phyloP scores from a whole-genome alignment of 495 filamentous ascomycete species.

The Aspergillus leporis region DNA sequence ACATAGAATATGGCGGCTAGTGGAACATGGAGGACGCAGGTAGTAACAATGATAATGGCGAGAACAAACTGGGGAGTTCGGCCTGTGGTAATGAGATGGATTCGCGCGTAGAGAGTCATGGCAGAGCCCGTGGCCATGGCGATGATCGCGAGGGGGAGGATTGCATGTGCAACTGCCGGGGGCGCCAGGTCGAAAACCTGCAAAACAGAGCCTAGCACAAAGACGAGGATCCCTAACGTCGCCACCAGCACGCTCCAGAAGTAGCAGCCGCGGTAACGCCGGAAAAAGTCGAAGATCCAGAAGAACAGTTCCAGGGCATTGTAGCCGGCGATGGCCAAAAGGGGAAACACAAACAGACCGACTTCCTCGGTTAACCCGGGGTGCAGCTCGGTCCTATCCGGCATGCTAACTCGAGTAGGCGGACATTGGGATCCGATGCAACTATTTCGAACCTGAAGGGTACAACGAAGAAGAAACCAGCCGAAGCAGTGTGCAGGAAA shows the following conservation, averaged over 20 bases:
- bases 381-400: constrained; percentile 13
- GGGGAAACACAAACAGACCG: constrained; percentile 30
- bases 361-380: constrained; percentile 6
- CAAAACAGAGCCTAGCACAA: constrained; percentile 32
- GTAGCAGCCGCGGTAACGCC: constrained; percentile 39
- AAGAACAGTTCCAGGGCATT: constrained; percentile 39
- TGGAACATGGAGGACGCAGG: constrained; percentile 32
- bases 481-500: background rate
- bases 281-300: constrained; percentile 44
- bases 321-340: constrained; percentile 36
- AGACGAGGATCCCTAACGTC: constrained; percentile 26
- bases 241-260: constrained; percentile 45
- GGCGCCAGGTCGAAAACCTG: constrained; percentile 28
- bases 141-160: constrained; percentile 32
- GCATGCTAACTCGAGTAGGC: constrained; percentile 14
- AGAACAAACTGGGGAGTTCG: constrained; percentile 28
- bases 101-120: constrained; percentile 41
- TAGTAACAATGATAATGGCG: constrained; percentile 34
- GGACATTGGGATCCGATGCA: background rate
- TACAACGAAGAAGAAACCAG: background rate
- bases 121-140: constrained; percentile 38
- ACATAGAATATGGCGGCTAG: constrained; percentile 28
- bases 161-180: constrained; percentile 21
- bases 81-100: constrained; percentile 36
- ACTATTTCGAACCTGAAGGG: background rate